phyloP scores from a whole-genome alignment of 495 filamentous ascomycete genomes.

The Acidomyces sp. region DNA sequence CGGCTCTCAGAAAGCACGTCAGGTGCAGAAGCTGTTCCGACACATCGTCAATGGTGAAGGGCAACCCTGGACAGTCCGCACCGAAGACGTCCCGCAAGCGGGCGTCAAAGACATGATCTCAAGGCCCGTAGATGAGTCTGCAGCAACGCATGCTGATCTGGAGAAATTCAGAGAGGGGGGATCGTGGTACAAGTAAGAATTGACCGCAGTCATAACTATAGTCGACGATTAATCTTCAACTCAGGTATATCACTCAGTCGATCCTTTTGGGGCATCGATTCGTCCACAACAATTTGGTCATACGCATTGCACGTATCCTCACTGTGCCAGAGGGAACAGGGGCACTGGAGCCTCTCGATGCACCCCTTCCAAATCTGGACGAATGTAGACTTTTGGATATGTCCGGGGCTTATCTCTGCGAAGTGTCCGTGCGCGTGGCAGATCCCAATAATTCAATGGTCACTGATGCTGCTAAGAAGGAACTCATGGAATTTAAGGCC shows the following conservation, averaged over 20 bases:
- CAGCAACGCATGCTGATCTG: slow-evolving; percentile 1
- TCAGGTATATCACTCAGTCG: slow-evolving; percentile 10
- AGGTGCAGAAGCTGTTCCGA: slow-evolving; percentile 7
- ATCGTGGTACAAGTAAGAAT: slow-evolving; percentile 10
- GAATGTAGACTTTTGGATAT: slow-evolving; percentile 25
- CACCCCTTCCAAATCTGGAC: slow-evolving; percentile 11
- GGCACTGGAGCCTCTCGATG: slow-evolving; percentile 7
- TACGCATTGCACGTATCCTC: slow-evolving; percentile 27
- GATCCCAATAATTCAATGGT: slow-evolving; percentile 29
- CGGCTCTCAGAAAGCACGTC: not conserved
- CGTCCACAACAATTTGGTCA: slow-evolving; percentile 33
- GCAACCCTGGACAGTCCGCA: slow-evolving; percentile 2
- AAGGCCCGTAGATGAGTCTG: not conserved
- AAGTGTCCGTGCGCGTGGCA: slow-evolving; percentile 31
- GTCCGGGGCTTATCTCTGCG: slow-evolving; percentile 29
- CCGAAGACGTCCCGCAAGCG: slow-evolving; percentile 34
- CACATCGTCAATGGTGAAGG: not conserved
- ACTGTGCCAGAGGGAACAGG: slow-evolving; percentile 9
- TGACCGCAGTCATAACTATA: too few species aligned
- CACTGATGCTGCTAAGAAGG: slow-evolving; percentile 42
- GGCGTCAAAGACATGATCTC: slow-evolving; percentile 20
- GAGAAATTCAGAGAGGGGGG: slow-evolving; percentile 5
- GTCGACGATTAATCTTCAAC: too few species aligned
- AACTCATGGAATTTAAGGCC: slow-evolving; percentile 48
- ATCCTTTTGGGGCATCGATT: slow-evolving; percentile 26